Evolutionary conservation across 495 filamentous ascomycete genomes (phyloP), one percentile per base, ranked within the genome.

Genomic region (Trichocladium uniseriatum): DNA sequence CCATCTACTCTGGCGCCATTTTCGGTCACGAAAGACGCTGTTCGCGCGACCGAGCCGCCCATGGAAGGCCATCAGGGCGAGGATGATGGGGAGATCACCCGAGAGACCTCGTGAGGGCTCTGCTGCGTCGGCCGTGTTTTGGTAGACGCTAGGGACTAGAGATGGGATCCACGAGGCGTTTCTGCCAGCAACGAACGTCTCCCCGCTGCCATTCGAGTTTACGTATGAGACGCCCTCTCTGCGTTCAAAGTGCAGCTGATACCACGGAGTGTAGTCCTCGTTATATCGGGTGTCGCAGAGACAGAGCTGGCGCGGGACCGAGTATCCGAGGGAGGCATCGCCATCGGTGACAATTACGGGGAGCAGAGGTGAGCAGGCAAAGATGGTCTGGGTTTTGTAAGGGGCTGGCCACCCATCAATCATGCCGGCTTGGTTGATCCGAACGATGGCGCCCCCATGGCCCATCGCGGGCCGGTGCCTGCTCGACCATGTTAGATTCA

Each of bases 331-430:
- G 2, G 59, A 50, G 0, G 58, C 56, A 38, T 70, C 67, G 6
- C 38, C 40, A 1, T 57, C 31, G 6, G 55, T 22, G 5, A 63
- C 52, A 7, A 66, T 47, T 16, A 67, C 49, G 14, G 66, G 64
- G 4, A 68, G 48, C 6, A 55, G 58, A 0, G 64, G 34, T n/a
- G 58, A 66, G 50, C 66, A 67, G 18, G 65, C 50, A 36, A 67
- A 66, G 5, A 67, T 48, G 21, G 57, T 61, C 9, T 53, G 45
- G 6, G 43, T 31, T 5, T 35, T 47, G 58, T 61, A 56, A 18
- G 28, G 29, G 3, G 19, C 34, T 0, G 49, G 41, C 16, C 29
- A 44, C 1, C 48, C 48, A 5, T n/a, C 16, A 9, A 43, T 10
- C 11, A 9, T 6, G 16, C 14, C 21, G 3, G 16, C 48, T 11